Percentiles rank a stretch among this genome's conserved stretches.
These are phyloP conservation scores for Trichosporon inkin DNA, from an alignment of 1,284 basidiomycete species.

Conservation along the genomic window DNA sequence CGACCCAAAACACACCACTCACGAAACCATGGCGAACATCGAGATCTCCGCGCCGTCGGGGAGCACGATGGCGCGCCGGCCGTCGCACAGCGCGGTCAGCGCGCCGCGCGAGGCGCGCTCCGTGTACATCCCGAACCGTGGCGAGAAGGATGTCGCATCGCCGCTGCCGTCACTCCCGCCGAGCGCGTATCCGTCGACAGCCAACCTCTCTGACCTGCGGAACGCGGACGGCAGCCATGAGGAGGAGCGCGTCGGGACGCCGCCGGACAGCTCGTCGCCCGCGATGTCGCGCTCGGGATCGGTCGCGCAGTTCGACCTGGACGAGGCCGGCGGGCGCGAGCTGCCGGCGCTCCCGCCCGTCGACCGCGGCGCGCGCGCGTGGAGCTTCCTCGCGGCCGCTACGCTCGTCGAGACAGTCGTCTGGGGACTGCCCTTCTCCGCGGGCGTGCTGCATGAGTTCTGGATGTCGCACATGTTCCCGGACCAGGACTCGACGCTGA, in stretches of 20 bases:
- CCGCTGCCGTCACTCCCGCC: constrained; percentile 5
- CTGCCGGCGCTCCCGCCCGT: constrained; percentile 34
- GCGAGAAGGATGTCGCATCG: constrained; percentile 1
- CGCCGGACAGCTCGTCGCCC: not conserved
- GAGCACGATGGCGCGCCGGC: not conserved
- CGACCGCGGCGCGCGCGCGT: constrained; percentile 43
- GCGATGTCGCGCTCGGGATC: not conserved
- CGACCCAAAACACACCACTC: not conserved
- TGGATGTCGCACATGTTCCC: constrained; percentile 44
- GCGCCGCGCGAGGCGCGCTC: not conserved
- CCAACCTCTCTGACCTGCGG: not conserved
- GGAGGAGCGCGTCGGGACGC: constrained; percentile 1
- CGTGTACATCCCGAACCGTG: not conserved
- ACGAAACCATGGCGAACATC: not conserved
- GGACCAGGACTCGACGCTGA: constrained; percentile 29
- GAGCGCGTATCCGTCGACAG: not conserved
- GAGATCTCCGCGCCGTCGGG: not conserved
- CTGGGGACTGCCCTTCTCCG: constrained; percentile 47
- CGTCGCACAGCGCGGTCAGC: not conserved
- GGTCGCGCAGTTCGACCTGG: not conserved
- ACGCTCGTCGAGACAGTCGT: constrained; percentile 43
- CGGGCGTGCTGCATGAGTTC: constrained; percentile 46
- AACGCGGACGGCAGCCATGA: not conserved
- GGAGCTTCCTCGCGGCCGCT: constrained; percentile 44
- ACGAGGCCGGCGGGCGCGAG: constrained; percentile 6